These are phyloP conservation scores for Paramyrothecium sp. DNA, from an alignment of 2,329 filamentous ascomycete genomes.

Conservation along the genomic window DNA sequence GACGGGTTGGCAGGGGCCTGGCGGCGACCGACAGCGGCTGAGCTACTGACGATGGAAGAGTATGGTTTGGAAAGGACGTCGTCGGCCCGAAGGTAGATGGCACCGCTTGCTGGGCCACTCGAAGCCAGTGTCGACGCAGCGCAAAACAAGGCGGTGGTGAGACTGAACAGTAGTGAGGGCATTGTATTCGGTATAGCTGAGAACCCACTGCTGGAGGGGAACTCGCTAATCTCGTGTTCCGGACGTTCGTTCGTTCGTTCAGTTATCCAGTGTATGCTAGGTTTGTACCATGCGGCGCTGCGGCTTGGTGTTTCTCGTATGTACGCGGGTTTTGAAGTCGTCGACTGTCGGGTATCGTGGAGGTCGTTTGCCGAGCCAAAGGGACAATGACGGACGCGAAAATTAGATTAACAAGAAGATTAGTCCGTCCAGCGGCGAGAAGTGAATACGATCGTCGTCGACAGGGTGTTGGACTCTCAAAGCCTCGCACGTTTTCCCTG, in stretches of 20 bases:
- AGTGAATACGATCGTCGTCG: neutral
- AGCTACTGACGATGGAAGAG: neutral
- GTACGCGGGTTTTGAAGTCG: neutral
- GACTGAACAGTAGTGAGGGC: neutral
- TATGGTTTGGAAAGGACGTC: neutral
- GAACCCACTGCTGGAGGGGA: neutral
- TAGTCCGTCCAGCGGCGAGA: neutral
- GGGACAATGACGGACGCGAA: neutral
- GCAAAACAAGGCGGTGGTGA: neutral
- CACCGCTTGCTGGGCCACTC: neutral
- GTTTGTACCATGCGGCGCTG: neutral
- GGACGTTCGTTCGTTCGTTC: neutral
- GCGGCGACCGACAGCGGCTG: neutral
- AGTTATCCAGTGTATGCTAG: neutral
- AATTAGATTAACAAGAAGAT: neutral
- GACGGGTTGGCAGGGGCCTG: constrained; percentile 6
- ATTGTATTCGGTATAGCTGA: neutral
- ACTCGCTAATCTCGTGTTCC: neutral
- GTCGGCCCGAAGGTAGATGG: neutral
- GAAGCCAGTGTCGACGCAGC: neutral
- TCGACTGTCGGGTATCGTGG: neutral
- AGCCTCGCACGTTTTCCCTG: neutral
- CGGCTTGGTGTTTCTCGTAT: neutral
- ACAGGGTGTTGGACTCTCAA: neutral
- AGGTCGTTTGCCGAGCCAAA: neutral